These are phyloP conservation scores for Saturnispora quitensis DNA, from an alignment of 805 yeast species.

Conservation along the genomic window DNA sequence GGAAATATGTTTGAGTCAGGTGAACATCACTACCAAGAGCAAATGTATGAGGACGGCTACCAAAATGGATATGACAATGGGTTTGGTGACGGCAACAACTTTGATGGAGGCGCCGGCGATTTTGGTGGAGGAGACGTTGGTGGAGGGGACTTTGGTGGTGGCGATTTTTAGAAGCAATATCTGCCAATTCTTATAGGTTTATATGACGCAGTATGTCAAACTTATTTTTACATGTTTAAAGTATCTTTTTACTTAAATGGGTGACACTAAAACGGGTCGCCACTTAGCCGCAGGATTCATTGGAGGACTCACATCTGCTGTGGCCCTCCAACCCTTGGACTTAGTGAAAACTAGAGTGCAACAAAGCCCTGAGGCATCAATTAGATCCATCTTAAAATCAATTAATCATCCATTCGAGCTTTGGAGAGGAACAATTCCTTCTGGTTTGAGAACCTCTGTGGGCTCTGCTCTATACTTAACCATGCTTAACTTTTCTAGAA, in stretches of 20 bases:
- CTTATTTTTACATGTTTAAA: not conserved
- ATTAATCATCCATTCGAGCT: conserved; percentile 40
- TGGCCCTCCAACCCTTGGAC: conserved; percentile 81
- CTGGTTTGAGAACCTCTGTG: conserved; percentile 79
- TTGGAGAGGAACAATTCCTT: conserved; percentile 94
- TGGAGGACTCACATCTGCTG: conserved; percentile 78
- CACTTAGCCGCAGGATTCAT: conserved; percentile 75
- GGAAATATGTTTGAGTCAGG: conserved; percentile 11
- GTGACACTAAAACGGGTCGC: conserved; percentile 21
- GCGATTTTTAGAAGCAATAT: conserved; percentile 1
- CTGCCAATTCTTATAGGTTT: not conserved
- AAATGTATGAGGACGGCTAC: not conserved
- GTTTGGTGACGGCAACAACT: conserved; percentile 8
- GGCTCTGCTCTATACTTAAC: conserved; percentile 87
- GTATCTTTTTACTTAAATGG: not conserved
- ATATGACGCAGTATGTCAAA: not conserved
- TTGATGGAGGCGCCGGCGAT: conserved; percentile 17
- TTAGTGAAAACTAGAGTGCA: conserved; percentile 81
- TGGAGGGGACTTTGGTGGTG: conserved; percentile 4
- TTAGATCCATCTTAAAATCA: conserved; percentile 29
- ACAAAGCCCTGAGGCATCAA: conserved; percentile 35
- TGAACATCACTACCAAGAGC: conserved; percentile 4
- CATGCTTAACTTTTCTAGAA: conserved; percentile 54
- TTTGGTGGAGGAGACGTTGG: conserved; percentile 7
- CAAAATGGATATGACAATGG: not conserved